These are phyloP conservation scores for Yamadazyma aaseri DNA, from an alignment of 1,139 yeast genomes.

Conservation along the genomic window DNA sequence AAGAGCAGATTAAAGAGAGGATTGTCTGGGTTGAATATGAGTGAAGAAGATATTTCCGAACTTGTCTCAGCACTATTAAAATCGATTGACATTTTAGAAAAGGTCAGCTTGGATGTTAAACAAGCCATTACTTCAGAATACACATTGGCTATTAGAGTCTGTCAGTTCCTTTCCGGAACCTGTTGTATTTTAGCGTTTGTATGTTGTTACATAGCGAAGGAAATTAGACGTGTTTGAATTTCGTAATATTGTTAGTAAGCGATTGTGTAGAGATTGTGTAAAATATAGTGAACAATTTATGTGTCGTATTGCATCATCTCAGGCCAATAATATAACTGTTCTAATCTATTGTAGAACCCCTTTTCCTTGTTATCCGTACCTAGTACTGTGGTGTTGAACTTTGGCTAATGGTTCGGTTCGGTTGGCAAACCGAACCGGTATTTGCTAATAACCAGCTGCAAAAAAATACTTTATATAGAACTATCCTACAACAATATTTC, in stretches of 20 bases:
- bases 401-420: too few relatives aligned
- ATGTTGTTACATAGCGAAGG: neutral
- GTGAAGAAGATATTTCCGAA: conserved; percentile 8
- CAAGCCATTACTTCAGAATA: conserved; percentile 19
- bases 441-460: conserved; percentile 4
- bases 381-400: too few relatives aligned
- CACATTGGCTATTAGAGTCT: conserved; percentile 20
- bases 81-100: conserved; percentile 19
- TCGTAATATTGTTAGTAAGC: too few relatives aligned
- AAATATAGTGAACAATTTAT: too few relatives aligned
- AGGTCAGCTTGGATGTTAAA: conserved; percentile 14
- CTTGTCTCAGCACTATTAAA: conserved; percentile 10
- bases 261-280: too few relatives aligned
- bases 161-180: conserved; percentile 20
- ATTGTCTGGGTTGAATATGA: conserved; percentile 12
- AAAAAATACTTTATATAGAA: neutral
- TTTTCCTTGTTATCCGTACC: too few relatives aligned
- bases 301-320: too few relatives aligned
- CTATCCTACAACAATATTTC: neutral
- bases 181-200: conserved; percentile 21
- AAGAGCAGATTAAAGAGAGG: conserved; percentile 15
- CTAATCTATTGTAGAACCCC: too few relatives aligned
- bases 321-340: too few relatives aligned
- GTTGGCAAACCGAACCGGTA: conserved; percentile 5
- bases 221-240: neutral